Percentiles rank a stretch among this genome's conserved stretches.
Conservation (phyloP, 2,329 filamentous ascomycete genomes). For the Emmonsiellopsis sp. region DNA sequence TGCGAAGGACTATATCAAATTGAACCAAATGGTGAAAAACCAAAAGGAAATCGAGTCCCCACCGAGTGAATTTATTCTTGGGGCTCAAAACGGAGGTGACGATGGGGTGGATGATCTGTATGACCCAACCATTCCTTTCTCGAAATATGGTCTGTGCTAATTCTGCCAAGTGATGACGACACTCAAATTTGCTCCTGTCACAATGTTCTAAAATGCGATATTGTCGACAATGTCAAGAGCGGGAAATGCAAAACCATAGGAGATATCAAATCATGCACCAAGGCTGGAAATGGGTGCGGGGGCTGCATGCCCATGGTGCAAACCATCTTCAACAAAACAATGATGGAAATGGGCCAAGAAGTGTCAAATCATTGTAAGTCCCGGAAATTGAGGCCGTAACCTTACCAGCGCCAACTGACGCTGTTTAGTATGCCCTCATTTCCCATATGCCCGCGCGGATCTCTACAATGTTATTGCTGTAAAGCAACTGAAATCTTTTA, state of each 20-base stretch:
- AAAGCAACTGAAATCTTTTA: constrained; percentile 63
- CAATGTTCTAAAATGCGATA: constrained; percentile 79
- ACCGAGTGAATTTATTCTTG: constrained; percentile 74
- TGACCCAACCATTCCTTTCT: constrained; percentile 14
- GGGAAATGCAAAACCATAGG: constrained; percentile 72
- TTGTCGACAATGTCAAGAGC: constrained; percentile 62
- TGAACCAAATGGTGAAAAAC: constrained; percentile 77
- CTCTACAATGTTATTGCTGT: constrained; percentile 85
- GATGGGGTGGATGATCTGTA: constrained; percentile 64
- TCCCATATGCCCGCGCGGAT: constrained; percentile 72
- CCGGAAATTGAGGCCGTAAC: not conserved
- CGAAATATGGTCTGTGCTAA: constrained; percentile 9
- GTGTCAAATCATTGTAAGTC: constrained; percentile 61
- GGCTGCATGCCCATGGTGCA: constrained; percentile 84
- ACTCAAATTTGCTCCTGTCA: constrained; percentile 89
- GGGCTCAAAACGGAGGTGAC: constrained; percentile 62
- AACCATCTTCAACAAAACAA: constrained; percentile 81
- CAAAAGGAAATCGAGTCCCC: constrained; percentile 70
- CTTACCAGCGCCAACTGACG: not conserved
- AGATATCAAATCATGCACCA: constrained; percentile 81
- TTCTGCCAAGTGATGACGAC: constrained; percentile 51
- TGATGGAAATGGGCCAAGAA: constrained; percentile 76
- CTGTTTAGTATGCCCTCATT: constrained; percentile 61
- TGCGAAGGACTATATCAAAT: constrained; percentile 79
- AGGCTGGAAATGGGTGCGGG: constrained; percentile 82